phyloP scores from a whole-genome alignment of 805 yeast genomes.

The Starmerella potacharoeniae region DNA sequence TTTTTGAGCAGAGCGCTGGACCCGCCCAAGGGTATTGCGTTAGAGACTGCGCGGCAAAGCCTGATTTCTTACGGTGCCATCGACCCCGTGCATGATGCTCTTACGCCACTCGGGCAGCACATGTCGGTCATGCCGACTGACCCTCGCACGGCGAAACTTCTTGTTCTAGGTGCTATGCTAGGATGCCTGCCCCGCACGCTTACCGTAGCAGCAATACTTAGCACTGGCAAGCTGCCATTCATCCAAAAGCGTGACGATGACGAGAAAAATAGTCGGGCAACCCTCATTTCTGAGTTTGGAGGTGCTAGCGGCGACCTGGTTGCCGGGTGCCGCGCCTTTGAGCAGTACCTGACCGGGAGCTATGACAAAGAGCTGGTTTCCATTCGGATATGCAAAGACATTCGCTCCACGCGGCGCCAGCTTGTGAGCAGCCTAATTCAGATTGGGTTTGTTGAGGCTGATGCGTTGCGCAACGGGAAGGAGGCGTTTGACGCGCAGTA shows the following conservation, averaged over 20 bases:
- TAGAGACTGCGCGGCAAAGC: constrained; percentile 40
- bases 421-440: constrained; percentile 61
- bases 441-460: constrained; percentile 58
- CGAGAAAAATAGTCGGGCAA: constrained; percentile 21
- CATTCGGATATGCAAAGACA: constrained; percentile 47
- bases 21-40: constrained; percentile 50
- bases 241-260: constrained; percentile 46
- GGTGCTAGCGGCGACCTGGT: constrained; percentile 64
- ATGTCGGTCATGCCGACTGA: constrained; percentile 76
- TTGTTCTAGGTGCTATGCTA: constrained; percentile 69
- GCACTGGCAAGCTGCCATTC: constrained; percentile 64
- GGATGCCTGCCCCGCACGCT: constrained; percentile 69
- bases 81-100: constrained; percentile 32
- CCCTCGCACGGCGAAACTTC: constrained; percentile 68
- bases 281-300: constrained; percentile 15
- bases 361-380: constrained; percentile 1
- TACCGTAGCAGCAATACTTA: constrained; percentile 64
- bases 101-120: constrained; percentile 71
- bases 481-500: constrained; percentile 2
- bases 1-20: constrained; percentile 72
- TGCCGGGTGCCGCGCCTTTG: constrained; percentile 50
- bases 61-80: constrained; percentile 69
- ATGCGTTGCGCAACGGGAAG: background rate
- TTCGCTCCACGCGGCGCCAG: constrained; percentile 59
- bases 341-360: constrained; percentile 34